Evolutionary conservation across 1,284 basidiomycete genomes (phyloP).

Genomic region (Thelephora terrestris): DNA sequence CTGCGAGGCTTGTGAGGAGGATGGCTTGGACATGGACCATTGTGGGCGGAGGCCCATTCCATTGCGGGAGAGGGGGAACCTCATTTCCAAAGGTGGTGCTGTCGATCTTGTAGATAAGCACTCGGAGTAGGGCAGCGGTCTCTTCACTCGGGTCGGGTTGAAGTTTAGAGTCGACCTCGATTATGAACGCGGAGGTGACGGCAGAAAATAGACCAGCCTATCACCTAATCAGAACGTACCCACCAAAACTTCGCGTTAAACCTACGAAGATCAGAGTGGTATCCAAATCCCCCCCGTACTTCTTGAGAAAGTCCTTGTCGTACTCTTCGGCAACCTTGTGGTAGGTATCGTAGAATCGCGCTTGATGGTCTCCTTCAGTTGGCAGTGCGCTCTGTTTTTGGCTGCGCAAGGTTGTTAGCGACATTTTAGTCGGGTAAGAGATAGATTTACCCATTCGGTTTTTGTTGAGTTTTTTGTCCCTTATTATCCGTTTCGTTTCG

Average conservation of each 20-base stretch:
- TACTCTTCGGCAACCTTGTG: not conserved
- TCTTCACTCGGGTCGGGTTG: too few species aligned
- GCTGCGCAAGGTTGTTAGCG: too few species aligned
- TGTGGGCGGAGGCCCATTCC: not conserved
- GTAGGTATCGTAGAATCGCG: not conserved
- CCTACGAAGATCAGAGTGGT: constrained; percentile 4
- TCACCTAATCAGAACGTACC: not conserved
- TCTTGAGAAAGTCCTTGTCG: not conserved
- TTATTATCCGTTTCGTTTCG: too few species aligned
- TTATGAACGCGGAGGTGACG: constrained; percentile 6
- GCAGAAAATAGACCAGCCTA: constrained; percentile 7
- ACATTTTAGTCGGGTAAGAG: too few species aligned
- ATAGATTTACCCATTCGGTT: too few species aligned
- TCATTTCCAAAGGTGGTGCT: not conserved
- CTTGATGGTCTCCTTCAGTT: not conserved
- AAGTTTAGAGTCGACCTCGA: not conserved
- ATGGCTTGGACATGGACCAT: too few species aligned
- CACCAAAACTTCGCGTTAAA: not conserved
- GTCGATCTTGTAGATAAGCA: not conserved
- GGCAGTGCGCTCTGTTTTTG: too few species aligned
- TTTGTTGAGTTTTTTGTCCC: too few species aligned
- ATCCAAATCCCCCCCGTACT: constrained; percentile 5
- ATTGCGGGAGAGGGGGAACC: not conserved
- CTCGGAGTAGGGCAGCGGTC: constrained; percentile 1
- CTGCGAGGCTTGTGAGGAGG: too few species aligned